A percentile compares a stretch with the other conserved stretches of the same genome.
Evolutionary conservation across 2,329 filamentous ascomycete species (phyloP).

Genomic region (Colletotrichum sp.): DNA sequence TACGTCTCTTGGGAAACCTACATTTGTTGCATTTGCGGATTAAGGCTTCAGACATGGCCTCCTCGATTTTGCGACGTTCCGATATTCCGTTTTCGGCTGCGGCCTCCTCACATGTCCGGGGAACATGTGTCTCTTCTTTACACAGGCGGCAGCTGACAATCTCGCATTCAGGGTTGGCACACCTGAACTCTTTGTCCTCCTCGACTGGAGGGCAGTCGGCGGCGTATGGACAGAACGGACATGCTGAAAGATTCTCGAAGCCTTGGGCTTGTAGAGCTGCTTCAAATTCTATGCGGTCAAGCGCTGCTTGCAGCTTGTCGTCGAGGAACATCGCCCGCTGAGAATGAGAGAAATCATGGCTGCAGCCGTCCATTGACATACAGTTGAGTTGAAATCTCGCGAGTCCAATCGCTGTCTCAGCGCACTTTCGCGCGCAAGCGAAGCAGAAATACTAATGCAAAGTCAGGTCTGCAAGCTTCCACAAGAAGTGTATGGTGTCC

Average conservation of each 20-base stretch:
- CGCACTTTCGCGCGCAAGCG: constrained; percentile 67
- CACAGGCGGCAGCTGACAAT: constrained; percentile 73
- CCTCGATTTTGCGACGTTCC: constrained; percentile 73
- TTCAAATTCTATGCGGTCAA: constrained; percentile 76
- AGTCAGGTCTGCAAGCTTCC: neutral
- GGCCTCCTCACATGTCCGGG: constrained; percentile 72
- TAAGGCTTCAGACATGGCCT: constrained; percentile 82
- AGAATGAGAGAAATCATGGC: constrained; percentile 59
- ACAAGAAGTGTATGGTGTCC: neutral
- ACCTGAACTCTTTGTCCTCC: constrained; percentile 75
- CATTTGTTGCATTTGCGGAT: constrained; percentile 78
- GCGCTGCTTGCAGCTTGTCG: constrained; percentile 59
- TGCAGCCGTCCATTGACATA: constrained; percentile 73
- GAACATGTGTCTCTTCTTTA: constrained; percentile 71
- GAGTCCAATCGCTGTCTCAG: constrained; percentile 71
- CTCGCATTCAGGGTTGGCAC: constrained; percentile 68
- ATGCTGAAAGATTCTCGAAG: constrained; percentile 75
- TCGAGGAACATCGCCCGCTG: constrained; percentile 65
- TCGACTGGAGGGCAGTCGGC: constrained; percentile 73
- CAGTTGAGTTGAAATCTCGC: constrained; percentile 73
- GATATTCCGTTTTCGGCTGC: constrained; percentile 63
- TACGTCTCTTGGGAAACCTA: constrained; percentile 26
- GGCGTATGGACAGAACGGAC: constrained; percentile 84
- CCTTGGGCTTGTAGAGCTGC: constrained; percentile 71
- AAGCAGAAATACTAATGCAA: constrained; percentile 66